Evolutionary conservation across 2,329 filamentous ascomycete species (phyloP).

Genomic region (Trichoderma arundinaceum): DNA sequence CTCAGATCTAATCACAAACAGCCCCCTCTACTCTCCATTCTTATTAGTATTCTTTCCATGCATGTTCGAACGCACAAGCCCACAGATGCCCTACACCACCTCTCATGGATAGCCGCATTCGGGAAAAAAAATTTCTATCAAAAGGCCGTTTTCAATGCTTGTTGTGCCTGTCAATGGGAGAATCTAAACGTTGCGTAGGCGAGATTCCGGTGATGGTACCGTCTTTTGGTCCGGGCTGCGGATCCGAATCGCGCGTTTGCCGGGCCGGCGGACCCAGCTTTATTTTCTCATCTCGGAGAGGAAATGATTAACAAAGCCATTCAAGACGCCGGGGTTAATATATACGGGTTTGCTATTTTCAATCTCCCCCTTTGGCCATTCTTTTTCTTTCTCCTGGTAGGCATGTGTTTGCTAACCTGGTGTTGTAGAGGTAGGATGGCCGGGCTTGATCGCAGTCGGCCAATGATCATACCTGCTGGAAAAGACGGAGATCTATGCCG

Average conservation of each 20-base stretch:
- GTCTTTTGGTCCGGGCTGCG: background rate
- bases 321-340: background rate
- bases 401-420: too few relatives aligned
- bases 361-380: too few relatives aligned
- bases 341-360: background rate
- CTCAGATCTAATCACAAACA: conserved; percentile 9
- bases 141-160: background rate
- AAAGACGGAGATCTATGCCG: too few relatives aligned
- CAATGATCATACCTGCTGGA: too few relatives aligned
- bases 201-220: background rate
- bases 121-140: background rate
- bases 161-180: background rate
- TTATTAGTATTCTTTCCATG: conserved; percentile 22
- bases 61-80: background rate
- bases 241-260: background rate
- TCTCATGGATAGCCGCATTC: conserved; percentile 4
- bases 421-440: too few relatives aligned
- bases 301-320: background rate
- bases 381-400: background rate
- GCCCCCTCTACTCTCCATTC: background rate
- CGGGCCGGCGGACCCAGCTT: background rate
- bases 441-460: too few relatives aligned
- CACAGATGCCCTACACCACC: background rate
- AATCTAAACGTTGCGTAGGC: background rate
- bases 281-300: background rate